Evolutionary conservation across 495 filamentous ascomycete genomes (phyloP).

Genomic region (Sordaria brevicollis): DNA sequence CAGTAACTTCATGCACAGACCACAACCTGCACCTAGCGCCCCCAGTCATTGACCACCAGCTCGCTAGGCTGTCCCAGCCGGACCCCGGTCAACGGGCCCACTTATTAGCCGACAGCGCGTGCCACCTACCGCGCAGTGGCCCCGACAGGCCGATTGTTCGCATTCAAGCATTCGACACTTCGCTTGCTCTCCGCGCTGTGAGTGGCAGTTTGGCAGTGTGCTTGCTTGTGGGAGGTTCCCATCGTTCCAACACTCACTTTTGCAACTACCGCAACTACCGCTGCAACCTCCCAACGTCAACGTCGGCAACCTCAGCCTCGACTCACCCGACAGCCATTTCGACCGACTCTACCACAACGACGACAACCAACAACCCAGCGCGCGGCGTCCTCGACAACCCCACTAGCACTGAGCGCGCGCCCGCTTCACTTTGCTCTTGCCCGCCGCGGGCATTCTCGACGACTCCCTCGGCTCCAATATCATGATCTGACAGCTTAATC

Average conservation of each 20-base stretch:
- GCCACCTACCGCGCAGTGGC: neutral
- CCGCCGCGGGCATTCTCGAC: neutral
- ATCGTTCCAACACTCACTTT: too few species aligned
- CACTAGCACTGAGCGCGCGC: neutral
- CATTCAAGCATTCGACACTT: neutral
- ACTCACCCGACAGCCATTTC: neutral
- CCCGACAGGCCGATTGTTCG: neutral
- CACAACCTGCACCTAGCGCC: neutral
- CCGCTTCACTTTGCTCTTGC: neutral
- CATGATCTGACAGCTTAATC: constrained; percentile 11
- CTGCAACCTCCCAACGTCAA: neutral
- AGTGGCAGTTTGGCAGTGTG: too few species aligned
- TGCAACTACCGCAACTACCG: neutral
- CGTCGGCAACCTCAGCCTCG: neutral
- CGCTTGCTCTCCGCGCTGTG: neutral
- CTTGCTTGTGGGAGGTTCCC: neutral
- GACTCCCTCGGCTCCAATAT: neutral
- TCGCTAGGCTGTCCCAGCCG: neutral
- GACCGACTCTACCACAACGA: neutral
- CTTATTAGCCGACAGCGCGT: neutral
- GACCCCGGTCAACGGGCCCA: neutral
- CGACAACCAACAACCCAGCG: neutral
- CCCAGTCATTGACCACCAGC: neutral
- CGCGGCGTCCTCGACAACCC: neutral
- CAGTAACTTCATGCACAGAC: neutral